Conservation (phyloP, 176 grass and related monocot species). For the Aegilops longissima region DNA sequence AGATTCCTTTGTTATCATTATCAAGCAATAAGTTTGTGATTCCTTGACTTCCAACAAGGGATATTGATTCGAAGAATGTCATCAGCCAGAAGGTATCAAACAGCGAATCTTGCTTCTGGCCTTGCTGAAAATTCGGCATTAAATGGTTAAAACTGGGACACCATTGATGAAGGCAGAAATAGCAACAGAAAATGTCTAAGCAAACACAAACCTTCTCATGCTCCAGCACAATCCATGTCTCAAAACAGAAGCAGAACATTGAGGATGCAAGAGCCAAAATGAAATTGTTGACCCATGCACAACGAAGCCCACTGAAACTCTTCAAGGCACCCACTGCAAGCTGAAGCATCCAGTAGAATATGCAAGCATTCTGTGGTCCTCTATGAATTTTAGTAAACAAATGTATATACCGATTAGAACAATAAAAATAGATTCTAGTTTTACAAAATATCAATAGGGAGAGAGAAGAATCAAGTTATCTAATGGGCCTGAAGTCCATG, state of each 20-base stretch:
- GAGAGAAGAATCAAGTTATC: not conserved
- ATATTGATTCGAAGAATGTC: slow-evolving; percentile 89
- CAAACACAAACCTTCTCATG: slow-evolving; percentile 82
- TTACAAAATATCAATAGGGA: not conserved
- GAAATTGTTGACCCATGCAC: slow-evolving; percentile 68
- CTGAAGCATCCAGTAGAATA: slow-evolving; percentile 78
- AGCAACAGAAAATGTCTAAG: not conserved
- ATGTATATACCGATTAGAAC: slow-evolving; percentile 18
- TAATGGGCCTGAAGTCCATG: slow-evolving; percentile 5
- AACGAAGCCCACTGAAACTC: slow-evolving; percentile 55
- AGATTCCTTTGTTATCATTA: slow-evolving; percentile 42
- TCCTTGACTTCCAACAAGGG: slow-evolving; percentile 77
- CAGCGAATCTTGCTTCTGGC: slow-evolving; percentile 75
- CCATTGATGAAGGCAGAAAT: not conserved
- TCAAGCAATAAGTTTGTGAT: slow-evolving; percentile 60
- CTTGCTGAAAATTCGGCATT: slow-evolving; percentile 75
- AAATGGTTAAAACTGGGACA: slow-evolving; percentile 3
- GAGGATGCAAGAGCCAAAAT: slow-evolving; percentile 72
- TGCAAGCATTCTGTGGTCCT: slow-evolving; percentile 62
- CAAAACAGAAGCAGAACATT: slow-evolving; percentile 88
- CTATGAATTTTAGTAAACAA: slow-evolving; percentile 41
- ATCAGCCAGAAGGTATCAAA: slow-evolving; percentile 89
- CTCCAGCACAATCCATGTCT: slow-evolving; percentile 77
- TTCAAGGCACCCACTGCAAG: slow-evolving; percentile 60
- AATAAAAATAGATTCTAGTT: not conserved